Conservation (phyloP, 129 eudicot genomes). For the Heracleum sosnowskyi region DNA sequence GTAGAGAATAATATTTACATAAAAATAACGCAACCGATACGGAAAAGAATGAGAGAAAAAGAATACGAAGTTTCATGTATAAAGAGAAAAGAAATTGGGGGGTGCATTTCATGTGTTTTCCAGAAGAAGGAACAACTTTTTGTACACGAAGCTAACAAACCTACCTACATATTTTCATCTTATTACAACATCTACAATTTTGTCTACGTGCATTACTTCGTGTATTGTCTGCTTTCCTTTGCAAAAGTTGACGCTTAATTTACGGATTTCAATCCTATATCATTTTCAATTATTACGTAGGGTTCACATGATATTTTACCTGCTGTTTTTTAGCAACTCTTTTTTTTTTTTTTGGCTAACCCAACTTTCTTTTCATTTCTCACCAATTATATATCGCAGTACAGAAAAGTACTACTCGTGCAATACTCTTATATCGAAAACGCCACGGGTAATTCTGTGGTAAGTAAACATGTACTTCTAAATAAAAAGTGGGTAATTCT, state of each 20-base stretch:
- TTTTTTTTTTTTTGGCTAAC: too few relatives aligned
- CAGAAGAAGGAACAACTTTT: background rate
- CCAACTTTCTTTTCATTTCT: background rate
- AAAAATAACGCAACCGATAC: background rate
- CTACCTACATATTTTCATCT: background rate
- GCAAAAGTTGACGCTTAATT: background rate
- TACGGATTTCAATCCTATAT: background rate
- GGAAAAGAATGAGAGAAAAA: background rate
- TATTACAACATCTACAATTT: background rate
- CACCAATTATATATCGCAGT: background rate
- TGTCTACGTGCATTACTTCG: background rate
- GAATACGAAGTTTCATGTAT: background rate
- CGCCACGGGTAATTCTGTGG: background rate
- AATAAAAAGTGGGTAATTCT: too few relatives aligned
- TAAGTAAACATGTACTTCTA: background rate
- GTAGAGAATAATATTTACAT: background rate
- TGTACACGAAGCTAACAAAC: constrained; percentile 1
- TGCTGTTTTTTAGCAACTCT: background rate
- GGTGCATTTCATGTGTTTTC: background rate
- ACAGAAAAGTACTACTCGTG: background rate
- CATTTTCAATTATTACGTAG: background rate
- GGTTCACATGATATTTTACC: background rate
- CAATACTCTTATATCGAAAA: background rate
- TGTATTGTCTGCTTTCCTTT: background rate
- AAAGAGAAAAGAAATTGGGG: background rate